Evolutionary conservation across 2,329 filamentous ascomycete genomes (phyloP).

Genomic region (Monilinia polystroma): DNA sequence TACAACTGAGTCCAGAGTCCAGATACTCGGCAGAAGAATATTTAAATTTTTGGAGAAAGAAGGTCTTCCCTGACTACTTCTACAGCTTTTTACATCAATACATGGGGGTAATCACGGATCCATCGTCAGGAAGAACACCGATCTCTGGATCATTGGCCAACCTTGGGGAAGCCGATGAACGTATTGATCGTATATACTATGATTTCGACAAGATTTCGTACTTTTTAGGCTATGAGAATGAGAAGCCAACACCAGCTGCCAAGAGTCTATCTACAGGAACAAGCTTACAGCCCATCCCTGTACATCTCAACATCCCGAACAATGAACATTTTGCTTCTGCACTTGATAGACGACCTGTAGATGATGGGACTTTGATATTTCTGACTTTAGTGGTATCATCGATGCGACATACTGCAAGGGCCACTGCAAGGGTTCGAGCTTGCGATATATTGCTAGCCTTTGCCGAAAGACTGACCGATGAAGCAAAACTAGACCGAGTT

Average conservation of each 20-base stretch:
- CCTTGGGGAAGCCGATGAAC: conserved; percentile 83
- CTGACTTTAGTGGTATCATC: conserved; percentile 86
- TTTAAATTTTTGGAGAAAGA: conserved; percentile 84
- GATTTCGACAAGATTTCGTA: conserved; percentile 99
- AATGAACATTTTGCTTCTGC: conserved; percentile 69
- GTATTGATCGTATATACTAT: conserved; percentile 87
- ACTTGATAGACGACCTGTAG: conserved; percentile 60
- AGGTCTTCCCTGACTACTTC: conserved; percentile 94
- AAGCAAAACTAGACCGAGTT: conserved; percentile 91
- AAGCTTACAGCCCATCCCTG: conserved; percentile 67
- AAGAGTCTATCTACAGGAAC: conserved; percentile 48
- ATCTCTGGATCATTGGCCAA: conserved; percentile 69
- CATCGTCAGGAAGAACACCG: conserved; percentile 73
- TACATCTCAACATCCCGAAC: conserved; percentile 83
- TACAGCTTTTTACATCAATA: conserved; percentile 97
- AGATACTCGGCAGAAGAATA: conserved; percentile 94
- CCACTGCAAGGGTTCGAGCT: conserved; percentile 81
- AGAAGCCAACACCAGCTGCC: conserved; percentile 34
- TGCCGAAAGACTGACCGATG: conserved; percentile 85
- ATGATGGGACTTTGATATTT: conserved; percentile 92
- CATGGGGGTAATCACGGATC: conserved; percentile 93
- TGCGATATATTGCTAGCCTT: conserved; percentile 92
- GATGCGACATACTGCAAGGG: conserved; percentile 81
- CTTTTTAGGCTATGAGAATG: conserved; percentile 74
- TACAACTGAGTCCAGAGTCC: conserved; percentile 87